A percentile compares a stretch with the other conserved stretches of the same genome.
phyloP scores from a whole-genome alignment of 176 grass and related monocot genomes.

The Saccharum officinarum region DNA sequence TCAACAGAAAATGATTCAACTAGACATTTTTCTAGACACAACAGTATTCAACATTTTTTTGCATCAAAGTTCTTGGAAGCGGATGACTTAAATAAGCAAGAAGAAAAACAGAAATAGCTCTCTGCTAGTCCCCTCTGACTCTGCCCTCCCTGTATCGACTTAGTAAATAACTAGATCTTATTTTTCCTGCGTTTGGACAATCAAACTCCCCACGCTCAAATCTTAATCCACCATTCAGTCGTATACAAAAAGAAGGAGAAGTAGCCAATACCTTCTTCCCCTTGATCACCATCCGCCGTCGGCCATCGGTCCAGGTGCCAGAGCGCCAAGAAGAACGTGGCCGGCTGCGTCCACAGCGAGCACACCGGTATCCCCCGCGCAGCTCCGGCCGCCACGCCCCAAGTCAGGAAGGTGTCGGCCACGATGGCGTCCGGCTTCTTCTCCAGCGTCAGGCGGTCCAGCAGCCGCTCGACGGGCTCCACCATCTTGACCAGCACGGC shows the following conservation, averaged over 20 bases:
- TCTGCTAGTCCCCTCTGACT: not conserved
- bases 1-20: not conserved
- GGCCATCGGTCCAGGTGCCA: slow-evolving; percentile 43
- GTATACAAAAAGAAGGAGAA: not conserved
- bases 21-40: not conserved
- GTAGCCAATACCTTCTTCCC: slow-evolving; percentile 38
- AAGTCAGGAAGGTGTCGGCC: slow-evolving; percentile 54
- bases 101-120: not conserved
- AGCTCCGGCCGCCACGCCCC: slow-evolving; percentile 47
- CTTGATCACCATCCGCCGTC: not conserved
- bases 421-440: slow-evolving; percentile 38
- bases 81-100: not conserved
- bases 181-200: not conserved
- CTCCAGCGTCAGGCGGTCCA: slow-evolving; percentile 35
- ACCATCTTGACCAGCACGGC: slow-evolving; percentile 50
- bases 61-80: slow-evolving; percentile 4
- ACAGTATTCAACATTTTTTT: not conserved
- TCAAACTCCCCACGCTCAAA: not conserved
- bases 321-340: slow-evolving; percentile 51
- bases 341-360: slow-evolving; percentile 58
- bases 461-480: slow-evolving; percentile 48
- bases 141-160: not conserved
- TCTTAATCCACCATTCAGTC: not conserved
- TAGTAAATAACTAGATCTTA: not conserved
- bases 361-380: slow-evolving; percentile 53